These are phyloP conservation scores for Hypholoma sublateritium DNA, from an alignment of 768 basidiomycete species.

Conservation along the genomic window DNA sequence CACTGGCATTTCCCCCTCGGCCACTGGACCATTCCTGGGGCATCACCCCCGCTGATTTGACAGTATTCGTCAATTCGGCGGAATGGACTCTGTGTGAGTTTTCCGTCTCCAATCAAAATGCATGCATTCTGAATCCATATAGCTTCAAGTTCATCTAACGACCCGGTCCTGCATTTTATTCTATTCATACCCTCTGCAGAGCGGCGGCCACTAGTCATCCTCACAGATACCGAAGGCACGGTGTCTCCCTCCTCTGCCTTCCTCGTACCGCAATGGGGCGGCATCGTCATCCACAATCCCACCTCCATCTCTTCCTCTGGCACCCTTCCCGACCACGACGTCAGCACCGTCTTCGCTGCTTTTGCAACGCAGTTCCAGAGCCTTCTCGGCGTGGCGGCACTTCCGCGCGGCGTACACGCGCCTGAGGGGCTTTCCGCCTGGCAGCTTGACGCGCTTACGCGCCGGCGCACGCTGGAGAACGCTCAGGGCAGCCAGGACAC, in stretches of 20 bases:
- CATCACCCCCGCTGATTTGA: slow-evolving; percentile 79
- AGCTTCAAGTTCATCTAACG: slow-evolving; percentile 93
- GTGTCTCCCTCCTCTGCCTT: slow-evolving; percentile 64
- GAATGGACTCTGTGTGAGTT: slow-evolving; percentile 88
- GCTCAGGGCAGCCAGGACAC: slow-evolving; percentile 68
- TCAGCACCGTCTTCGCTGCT: slow-evolving; percentile 54
- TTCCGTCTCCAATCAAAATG: neutral
- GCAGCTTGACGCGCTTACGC: slow-evolving; percentile 80
- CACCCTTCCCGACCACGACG: slow-evolving; percentile 40
- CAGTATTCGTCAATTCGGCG: slow-evolving; percentile 93
- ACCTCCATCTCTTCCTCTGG: slow-evolving; percentile 28
- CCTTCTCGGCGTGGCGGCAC: slow-evolving; percentile 76
- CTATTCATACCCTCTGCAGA: slow-evolving; percentile 77
- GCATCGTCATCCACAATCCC: slow-evolving; percentile 78
- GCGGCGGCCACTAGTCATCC: slow-evolving; percentile 71
- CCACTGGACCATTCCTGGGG: slow-evolving; percentile 45
- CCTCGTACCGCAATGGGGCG: slow-evolving; percentile 92
- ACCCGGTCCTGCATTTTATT: slow-evolving; percentile 92
- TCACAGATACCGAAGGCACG: slow-evolving; percentile 57
- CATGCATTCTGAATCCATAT: slow-evolving; percentile 8
- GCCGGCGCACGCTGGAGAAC: slow-evolving; percentile 71
- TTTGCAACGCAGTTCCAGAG: slow-evolving; percentile 73
- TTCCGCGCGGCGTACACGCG: slow-evolving; percentile 47
- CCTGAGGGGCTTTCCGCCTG: slow-evolving; percentile 53
- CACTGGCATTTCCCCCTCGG: slow-evolving; percentile 75